Percentiles rank a stretch among this genome's conserved stretches.
Conservation (phyloP, 1,284 basidiomycete genomes). For the Anthracocystis panici-leucophaei region DNA sequence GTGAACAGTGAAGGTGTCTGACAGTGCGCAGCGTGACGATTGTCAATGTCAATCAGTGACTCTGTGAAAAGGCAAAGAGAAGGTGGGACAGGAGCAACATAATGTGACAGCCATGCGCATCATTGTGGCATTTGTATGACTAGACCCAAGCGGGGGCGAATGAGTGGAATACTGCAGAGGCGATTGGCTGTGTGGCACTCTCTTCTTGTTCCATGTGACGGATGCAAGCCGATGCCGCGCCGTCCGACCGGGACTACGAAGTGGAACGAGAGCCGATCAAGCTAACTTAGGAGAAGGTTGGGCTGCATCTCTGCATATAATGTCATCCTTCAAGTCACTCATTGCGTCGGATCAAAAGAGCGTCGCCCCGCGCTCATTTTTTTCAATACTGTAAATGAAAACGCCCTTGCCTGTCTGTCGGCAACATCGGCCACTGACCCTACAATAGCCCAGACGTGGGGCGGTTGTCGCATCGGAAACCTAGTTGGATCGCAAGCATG, state of each 20-base stretch:
- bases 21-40: neutral
- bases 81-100: neutral
- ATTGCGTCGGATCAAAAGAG: constrained; percentile 3
- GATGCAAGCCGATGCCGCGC: constrained; percentile 8
- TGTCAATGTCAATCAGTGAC: neutral
- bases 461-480: no score
- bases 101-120: neutral
- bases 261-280: constrained; percentile 7
- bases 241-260: neutral
- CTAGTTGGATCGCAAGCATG: no score
- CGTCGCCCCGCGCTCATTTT: neutral
- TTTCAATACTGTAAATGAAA: neutral
- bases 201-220: constrained; percentile 4
- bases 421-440: no score
- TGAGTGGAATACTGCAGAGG: neutral
- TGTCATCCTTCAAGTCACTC: no score
- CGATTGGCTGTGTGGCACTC: no score
- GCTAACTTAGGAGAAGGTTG: neutral
- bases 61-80: neutral
- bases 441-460: no score
- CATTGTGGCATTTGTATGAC: neutral
- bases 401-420: neutral
- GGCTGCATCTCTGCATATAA: neutral
- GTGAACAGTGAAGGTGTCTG: neutral
- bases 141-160: neutral